Evolutionary conservation across 1,284 basidiomycete genomes (phyloP), one percentile per base, ranked within the genome.

Genomic region (Singerocomus rubriflavus): DNA sequence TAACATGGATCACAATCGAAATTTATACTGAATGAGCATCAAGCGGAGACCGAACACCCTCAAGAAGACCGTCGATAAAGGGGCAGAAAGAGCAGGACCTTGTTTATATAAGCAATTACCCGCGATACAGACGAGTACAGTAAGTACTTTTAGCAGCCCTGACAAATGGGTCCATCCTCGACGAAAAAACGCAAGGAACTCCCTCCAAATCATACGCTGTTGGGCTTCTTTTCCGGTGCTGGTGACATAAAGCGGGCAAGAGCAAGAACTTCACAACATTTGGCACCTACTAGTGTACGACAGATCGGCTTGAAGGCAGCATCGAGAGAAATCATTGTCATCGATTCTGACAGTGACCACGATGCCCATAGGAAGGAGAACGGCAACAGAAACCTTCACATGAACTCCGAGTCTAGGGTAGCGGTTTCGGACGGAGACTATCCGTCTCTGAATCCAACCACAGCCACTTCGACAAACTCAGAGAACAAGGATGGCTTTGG

Each of bases 291-390:
- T 34, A 46, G 32, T 25, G 38, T 26, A 39, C 60, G 41, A 46
- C 47, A 36, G 30, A 42, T 48, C 44, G 42, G 21, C 40, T 11
- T n/a, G 26, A 44, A 50, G 34, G 46, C 36, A 29, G 41, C 42
- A 16, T 61, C 64, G 14, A 64, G 60, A 48, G 75, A 81, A 34
- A 63, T 81, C 50, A 81, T 85, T 44, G 66, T 83, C 55, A 78
- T 85, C 50, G 81, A 84, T 59, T 82, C 81, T 27, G 79, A 80
- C 57, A 71, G 69, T 29, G 82, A 84, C 42, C 74, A 76, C 13
- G 57, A 53, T 27, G 53, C 51, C n/a, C 44, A 41, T 17, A 45
- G 14, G 21, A 50, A 26, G 41, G 40, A 42, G 16, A 45, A 40
- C 13, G 44, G 38, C 31, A 34, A 37, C n/a, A 25, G 21, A 40